Conservation (phyloP, 495 filamentous ascomycete species). For the Glonium stellatum region DNA sequence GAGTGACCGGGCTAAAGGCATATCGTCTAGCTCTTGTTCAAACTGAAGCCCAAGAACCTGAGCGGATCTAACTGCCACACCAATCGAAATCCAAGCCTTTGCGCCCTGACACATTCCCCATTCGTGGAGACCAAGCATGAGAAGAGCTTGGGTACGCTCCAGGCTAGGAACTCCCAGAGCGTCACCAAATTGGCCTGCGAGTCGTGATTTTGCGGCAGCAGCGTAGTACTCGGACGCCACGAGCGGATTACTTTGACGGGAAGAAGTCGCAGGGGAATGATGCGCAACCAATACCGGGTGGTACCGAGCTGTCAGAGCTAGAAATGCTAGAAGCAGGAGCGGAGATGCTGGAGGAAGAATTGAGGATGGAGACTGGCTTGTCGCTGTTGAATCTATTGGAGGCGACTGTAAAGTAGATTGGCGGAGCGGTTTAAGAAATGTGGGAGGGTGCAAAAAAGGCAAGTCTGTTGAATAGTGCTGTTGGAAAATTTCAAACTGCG, state of each 20-base stretch:
- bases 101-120: constrained; percentile 74
- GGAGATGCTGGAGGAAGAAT: constrained; percentile 42
- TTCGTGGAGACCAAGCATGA: constrained; percentile 80
- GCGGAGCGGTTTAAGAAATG: constrained; percentile 56
- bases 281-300: constrained; percentile 62
- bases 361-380: constrained; percentile 25
- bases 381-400: constrained; percentile 26
- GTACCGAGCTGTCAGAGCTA: constrained; percentile 74
- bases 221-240: constrained; percentile 75
- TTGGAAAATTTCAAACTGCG: constrained; percentile 71
- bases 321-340: constrained; percentile 67
- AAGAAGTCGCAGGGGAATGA: constrained; percentile 47
- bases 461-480: constrained; percentile 75
- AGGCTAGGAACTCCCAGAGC: constrained; percentile 53
- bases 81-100: constrained; percentile 71
- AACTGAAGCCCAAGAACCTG: constrained; percentile 65
- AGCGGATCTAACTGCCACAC: constrained; percentile 67
- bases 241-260: constrained; percentile 51
- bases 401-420: constrained; percentile 39
- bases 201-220: constrained; percentile 57
- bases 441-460: constrained; percentile 74
- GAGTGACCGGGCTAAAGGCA: constrained; percentile 37
- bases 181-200: constrained; percentile 49
- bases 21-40: constrained; percentile 50
- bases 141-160: constrained; percentile 64